Percentiles rank a stretch among this genome's conserved stretches.
Conservation (phyloP, 2,329 filamentous ascomycete genomes). For the Penicillium sp. region DNA sequence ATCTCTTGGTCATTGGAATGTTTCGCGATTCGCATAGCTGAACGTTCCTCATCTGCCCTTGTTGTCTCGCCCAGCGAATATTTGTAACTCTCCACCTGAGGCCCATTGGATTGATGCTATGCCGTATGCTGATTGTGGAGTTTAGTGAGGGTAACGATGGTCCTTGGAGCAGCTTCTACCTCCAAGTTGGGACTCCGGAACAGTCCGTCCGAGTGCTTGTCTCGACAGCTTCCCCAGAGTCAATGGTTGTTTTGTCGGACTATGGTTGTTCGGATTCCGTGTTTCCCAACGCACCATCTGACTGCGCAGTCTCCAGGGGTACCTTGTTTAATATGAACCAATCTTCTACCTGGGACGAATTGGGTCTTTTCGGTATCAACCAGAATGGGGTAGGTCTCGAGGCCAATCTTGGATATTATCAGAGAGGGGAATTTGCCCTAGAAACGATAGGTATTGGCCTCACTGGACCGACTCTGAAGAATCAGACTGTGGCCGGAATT, state of each 20-base stretch:
- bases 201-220: constrained; percentile 59
- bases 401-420: constrained; percentile 13
- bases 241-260: constrained; percentile 65
- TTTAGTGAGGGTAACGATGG: constrained; percentile 65
- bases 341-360: constrained; percentile 12
- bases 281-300: constrained; percentile 47
- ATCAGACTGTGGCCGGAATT: constrained; percentile 16
- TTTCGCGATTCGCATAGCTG: neutral
- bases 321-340: constrained; percentile 11
- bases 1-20: neutral
- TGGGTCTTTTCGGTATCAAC: constrained; percentile 13
- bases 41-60: constrained; percentile 12
- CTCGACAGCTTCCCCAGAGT: constrained; percentile 70
- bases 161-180: constrained; percentile 68
- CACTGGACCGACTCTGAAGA: constrained; percentile 8
- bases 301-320: constrained; percentile 15
- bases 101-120: neutral
- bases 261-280: constrained; percentile 51
- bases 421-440: constrained; percentile 7
- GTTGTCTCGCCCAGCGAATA: constrained; percentile 17
- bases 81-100: constrained; percentile 4
- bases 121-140: neutral
- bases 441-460: constrained; percentile 7
- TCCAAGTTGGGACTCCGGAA: constrained; percentile 58
- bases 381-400: constrained; percentile 14